A percentile compares a stretch with the other conserved stretches of the same genome.
Evolutionary conservation across 768 basidiomycete species (phyloP).

Genomic region (Cystofilobasidium bisporidii): DNA sequence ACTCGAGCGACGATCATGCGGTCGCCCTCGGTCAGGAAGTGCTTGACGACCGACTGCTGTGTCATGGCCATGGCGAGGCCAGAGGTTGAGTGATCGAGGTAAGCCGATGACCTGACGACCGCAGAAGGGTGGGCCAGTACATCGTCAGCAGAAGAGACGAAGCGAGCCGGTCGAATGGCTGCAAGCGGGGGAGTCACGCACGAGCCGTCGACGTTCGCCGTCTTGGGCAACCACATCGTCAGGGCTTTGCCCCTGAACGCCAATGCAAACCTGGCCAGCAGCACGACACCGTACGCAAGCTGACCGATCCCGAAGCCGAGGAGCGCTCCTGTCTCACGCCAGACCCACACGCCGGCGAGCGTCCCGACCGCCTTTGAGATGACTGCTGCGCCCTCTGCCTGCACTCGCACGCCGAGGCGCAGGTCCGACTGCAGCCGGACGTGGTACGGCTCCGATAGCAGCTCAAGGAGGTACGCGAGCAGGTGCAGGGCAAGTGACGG

Average conservation of each 20-base stretch:
- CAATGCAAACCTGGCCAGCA: constrained; percentile 52
- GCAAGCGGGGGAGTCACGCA: neutral
- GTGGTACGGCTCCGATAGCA: constrained; percentile 71
- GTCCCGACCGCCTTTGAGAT: constrained; percentile 63
- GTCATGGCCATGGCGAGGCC: constrained; percentile 73
- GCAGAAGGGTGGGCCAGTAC: neutral
- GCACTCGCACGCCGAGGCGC: constrained; percentile 60
- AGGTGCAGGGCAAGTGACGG: constrained; percentile 61
- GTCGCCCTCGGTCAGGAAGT: constrained; percentile 90
- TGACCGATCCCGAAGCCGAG: constrained; percentile 83
- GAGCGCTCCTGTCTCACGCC: constrained; percentile 50
- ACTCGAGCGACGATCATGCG: constrained; percentile 76
- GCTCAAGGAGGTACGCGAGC: constrained; percentile 62
- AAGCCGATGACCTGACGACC: neutral
- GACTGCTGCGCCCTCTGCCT: constrained; percentile 77
- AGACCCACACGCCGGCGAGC: constrained; percentile 52
- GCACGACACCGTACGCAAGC: constrained; percentile 54
- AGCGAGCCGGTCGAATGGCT: neutral
- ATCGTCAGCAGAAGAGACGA: neutral
- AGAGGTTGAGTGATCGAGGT: constrained; percentile 47
- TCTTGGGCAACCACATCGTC: constrained; percentile 18
- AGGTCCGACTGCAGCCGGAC: constrained; percentile 53
- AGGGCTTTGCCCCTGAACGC: constrained; percentile 34
- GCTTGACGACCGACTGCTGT: constrained; percentile 79
- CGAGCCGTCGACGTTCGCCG: neutral